Conservation (phyloP, 192 early-diverging fungal species). For the Coemansia sp. region DNA sequence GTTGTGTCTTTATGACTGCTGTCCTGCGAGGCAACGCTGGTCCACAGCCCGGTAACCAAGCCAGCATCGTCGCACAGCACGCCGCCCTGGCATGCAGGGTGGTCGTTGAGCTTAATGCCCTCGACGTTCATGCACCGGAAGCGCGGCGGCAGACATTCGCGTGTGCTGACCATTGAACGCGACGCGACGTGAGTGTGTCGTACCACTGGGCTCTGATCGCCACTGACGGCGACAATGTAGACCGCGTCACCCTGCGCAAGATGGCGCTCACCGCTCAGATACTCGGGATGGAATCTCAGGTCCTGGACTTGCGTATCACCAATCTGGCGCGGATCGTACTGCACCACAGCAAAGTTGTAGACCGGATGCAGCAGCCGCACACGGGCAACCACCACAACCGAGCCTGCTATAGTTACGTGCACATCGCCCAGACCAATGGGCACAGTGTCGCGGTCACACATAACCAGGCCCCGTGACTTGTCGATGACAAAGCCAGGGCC, state of each 20-base stretch:
- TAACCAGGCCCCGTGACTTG: constrained; percentile 70
- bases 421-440: constrained; percentile 86
- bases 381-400: constrained; percentile 79
- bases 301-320: constrained; percentile 71
- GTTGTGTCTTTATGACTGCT: constrained; percentile 63
- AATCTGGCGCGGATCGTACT: constrained; percentile 71
- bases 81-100: constrained; percentile 66
- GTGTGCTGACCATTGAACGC: constrained; percentile 61
- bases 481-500: constrained; percentile 76
- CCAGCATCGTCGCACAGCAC: constrained; percentile 63
- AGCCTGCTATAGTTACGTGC: constrained; percentile 84
- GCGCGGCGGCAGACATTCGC: constrained; percentile 69
- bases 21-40: constrained; percentile 72
- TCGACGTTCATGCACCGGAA: constrained; percentile 78
- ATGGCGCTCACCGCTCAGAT: constrained; percentile 20
- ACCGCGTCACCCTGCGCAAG: constrained; percentile 60
- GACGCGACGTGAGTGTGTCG: constrained; percentile 42
- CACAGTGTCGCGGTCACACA: constrained; percentile 85
- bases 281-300: constrained; percentile 49
- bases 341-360: constrained; percentile 83
- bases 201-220: constrained; percentile 63
- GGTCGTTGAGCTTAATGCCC: constrained; percentile 70
- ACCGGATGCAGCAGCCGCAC: constrained; percentile 85
- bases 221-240: constrained; percentile 62
- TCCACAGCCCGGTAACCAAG: constrained; percentile 62